Conservation (phyloP, 148 eudicot genomes). For the Amaranthus hypochondriacus region DNA sequence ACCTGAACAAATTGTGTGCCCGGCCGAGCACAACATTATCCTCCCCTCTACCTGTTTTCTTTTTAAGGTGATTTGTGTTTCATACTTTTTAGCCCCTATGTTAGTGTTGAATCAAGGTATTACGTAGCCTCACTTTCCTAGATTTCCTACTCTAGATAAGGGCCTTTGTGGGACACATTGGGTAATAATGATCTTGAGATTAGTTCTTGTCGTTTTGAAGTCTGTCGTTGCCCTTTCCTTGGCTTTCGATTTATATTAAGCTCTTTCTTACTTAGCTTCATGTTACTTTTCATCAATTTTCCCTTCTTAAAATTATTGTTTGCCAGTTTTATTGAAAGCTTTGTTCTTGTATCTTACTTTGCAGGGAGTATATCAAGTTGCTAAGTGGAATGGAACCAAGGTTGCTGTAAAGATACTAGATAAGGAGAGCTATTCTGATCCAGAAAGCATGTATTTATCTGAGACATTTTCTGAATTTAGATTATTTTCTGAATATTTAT, state of each 20-base stretch:
- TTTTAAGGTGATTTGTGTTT: no score
- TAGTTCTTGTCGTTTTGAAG: background rate
- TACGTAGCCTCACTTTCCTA: background rate
- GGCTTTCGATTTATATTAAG: background rate
- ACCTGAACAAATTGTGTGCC: no score
- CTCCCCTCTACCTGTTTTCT: no score
- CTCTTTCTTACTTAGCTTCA: background rate
- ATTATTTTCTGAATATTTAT: conserved; percentile 1
- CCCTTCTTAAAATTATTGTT: background rate
- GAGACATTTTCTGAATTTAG: conserved; percentile 3
- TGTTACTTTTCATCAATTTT: background rate
- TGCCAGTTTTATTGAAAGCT: background rate
- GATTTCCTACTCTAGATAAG: background rate
- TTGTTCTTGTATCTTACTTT: conserved; percentile 14
- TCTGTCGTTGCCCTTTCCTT: background rate
- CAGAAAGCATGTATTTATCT: conserved; percentile 73
- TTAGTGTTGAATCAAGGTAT: background rate
- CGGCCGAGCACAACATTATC: no score
- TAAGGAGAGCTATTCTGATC: conserved; percentile 85
- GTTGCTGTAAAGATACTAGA: conserved; percentile 98
- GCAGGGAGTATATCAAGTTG: conserved; percentile 93
- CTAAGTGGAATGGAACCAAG: conserved; percentile 99
- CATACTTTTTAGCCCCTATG: background rate
- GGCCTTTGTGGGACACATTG: background rate
- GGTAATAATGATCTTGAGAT: background rate